Evolutionary conservation across 192 early-diverging fungal genomes (phyloP), one percentile per base, ranked within the genome.

Genomic region (Rhizoclosmatium globosum): DNA sequence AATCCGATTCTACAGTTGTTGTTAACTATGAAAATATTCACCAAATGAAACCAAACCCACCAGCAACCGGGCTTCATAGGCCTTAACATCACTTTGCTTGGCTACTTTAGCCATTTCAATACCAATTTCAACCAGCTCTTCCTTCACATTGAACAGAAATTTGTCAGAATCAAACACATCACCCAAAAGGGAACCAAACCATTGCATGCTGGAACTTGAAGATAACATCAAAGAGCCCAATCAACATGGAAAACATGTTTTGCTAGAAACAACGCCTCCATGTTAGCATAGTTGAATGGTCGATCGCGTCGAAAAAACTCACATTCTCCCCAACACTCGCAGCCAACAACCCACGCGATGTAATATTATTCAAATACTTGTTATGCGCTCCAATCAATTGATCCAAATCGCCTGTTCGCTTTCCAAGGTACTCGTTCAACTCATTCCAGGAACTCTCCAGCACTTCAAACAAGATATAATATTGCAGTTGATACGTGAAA

Each of bases 401-500:
- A 84, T 99, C 95, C 17, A 97, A 83, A 78, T 95, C 95, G 6
- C 89, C 89, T 15, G 86, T 89, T 38, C 84, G 85, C 64, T 88
- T 87, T 19, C 85, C 74, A 21, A 92, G 85, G 19, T 84, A 85
- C 39, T 80, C 85, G 1, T 88, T 73, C 19, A 99, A 87, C 80
- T 92, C 89, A 42, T 91, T 92, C 97, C 97, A 99, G 0, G 95
- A 93, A 64, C 92, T 92, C 84, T 96, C 96, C 41, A 99, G 81
- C 6, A 93, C 94, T 82, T 98, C 96, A 83, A 97, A 97, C 56
- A 94, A 85, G 42, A 95, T 92, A 80, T 95, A 98, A 81, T 96
- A 94, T 82, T 98, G 96, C 61, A 99, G 84, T 80, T 99, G 96
- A 76, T 94, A 89, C 56, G 96, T 89, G 83, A 97, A 98, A 83